A percentile compares a stretch with the other conserved stretches of the same genome.
Evolutionary conservation across 257 asterid species (phyloP).

Genomic region (Penstemon eatonii): DNA sequence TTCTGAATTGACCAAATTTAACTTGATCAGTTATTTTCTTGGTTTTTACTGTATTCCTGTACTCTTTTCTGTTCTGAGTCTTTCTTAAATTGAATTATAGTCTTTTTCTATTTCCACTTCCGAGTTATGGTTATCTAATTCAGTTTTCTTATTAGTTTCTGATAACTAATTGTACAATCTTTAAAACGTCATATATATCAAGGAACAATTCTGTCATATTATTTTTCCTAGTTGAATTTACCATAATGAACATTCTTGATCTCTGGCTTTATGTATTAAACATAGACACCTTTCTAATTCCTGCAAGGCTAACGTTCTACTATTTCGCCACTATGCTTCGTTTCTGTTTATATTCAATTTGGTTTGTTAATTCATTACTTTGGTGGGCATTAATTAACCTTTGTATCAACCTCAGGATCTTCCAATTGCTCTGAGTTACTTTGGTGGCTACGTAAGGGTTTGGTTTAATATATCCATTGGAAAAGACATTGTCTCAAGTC

Average conservation of each 20-base stretch:
- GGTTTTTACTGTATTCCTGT: constrained; percentile 1
- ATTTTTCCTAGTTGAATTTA: background rate
- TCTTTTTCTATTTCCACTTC: background rate
- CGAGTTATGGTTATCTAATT: background rate
- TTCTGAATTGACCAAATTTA: constrained; percentile 23
- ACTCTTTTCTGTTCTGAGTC: background rate
- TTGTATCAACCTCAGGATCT: constrained; percentile 33
- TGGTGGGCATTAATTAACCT: constrained; percentile 25
- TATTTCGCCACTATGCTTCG: background rate
- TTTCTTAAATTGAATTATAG: background rate
- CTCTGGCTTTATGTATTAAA: too few species aligned
- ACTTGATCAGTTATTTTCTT: constrained; percentile 17
- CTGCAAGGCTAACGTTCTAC: background rate
- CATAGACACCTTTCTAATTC: too few species aligned
- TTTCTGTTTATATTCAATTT: background rate
- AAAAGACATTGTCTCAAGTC: background rate
- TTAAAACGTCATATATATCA: too few species aligned
- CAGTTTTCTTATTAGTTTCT: background rate
- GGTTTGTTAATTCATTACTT: constrained; percentile 20
- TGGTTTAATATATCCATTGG: too few species aligned
- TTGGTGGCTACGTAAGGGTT: background rate
- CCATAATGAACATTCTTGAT: constrained; percentile 3
- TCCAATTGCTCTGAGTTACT: constrained; percentile 33
- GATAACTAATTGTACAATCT: background rate
- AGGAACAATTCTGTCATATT: background rate